These are phyloP conservation scores for Malassezia yamatoensis DNA, from an alignment of 1,284 basidiomycete species.

Conservation along the genomic window DNA sequence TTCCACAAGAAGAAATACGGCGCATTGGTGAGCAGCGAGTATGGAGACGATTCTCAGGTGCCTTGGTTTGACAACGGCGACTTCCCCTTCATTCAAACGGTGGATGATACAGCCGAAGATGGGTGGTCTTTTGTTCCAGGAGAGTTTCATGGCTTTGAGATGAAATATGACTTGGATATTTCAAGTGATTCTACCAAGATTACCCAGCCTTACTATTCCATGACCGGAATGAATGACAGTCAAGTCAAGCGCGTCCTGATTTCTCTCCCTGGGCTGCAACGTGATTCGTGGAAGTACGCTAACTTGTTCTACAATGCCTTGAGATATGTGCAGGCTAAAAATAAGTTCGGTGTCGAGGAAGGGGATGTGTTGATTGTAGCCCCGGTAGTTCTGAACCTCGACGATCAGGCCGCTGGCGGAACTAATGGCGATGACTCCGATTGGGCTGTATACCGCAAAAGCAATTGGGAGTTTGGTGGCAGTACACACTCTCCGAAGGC, in stretches of 20 bases:
- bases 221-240: not conserved
- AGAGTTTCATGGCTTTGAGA: constrained; percentile 12
- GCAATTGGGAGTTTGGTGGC: constrained; percentile 35
- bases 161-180: constrained; percentile 13
- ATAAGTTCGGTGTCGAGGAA: constrained; percentile 23
- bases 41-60: constrained; percentile 3
- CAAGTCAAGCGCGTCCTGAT: constrained; percentile 31
- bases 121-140: constrained; percentile 11
- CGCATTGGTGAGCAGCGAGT: not conserved
- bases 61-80: constrained; percentile 6
- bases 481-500: constrained; percentile 16
- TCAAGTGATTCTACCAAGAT: not conserved
- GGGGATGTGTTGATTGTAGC: constrained; percentile 29
- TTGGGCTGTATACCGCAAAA: constrained; percentile 7
- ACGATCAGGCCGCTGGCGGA: constrained; percentile 27
- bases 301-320: constrained; percentile 35
- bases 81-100: constrained; percentile 6
- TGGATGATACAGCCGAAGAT: not conserved
- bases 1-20: constrained; percentile 1
- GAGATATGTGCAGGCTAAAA: constrained; percentile 27
- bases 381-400: constrained; percentile 26
- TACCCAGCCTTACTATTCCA: constrained; percentile 8
- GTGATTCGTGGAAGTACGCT: constrained; percentile 39
- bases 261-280: constrained; percentile 28
- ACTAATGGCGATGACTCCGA: constrained; percentile 16